Evolutionary conservation across 129 eudicot species (phyloP).

Genomic region (Tagetes patula): DNA sequence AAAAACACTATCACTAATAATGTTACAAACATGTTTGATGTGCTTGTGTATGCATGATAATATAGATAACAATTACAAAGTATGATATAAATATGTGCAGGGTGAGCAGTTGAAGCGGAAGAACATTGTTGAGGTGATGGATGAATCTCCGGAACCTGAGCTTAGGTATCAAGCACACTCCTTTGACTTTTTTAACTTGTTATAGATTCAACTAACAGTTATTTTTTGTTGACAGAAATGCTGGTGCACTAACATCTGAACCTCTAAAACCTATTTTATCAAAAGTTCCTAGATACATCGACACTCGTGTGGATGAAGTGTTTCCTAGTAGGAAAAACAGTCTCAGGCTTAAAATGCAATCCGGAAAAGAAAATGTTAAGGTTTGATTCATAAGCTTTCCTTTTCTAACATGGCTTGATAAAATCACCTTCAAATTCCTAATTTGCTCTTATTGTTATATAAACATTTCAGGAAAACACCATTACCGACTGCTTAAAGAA

Average conservation of each 20-base stretch:
- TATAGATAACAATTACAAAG: not conserved
- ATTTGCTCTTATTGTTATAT: not conserved
- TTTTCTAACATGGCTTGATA: not conserved
- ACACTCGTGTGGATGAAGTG: conserved; percentile 72
- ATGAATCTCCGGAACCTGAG: conserved; percentile 50
- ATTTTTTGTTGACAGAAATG: conserved; percentile 37
- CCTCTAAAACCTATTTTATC: conserved; percentile 39
- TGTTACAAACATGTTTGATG: conserved; percentile 6
- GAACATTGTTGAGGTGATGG: conserved; percentile 41
- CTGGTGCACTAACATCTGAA: conserved; percentile 40
- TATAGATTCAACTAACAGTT: conserved; percentile 10
- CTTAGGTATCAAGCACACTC: conserved; percentile 30
- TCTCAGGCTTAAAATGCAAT: conserved; percentile 52
- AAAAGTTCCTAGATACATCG: conserved; percentile 69
- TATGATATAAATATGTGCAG: conserved; percentile 30
- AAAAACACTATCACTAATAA: not conserved
- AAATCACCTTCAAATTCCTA: not conserved
- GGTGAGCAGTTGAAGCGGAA: conserved; percentile 84
- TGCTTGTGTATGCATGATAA: not conserved
- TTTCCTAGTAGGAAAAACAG: conserved; percentile 72
- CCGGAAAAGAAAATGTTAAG: conserved; percentile 61
- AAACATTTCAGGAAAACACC: conserved; percentile 42
- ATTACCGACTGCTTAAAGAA: conserved; percentile 37
- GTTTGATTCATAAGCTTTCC: conserved; percentile 28
- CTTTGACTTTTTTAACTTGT: not conserved